phyloP scores from a whole-genome alignment of 176 grass and related monocot genomes.

The Bothriochloa decipiens region DNA sequence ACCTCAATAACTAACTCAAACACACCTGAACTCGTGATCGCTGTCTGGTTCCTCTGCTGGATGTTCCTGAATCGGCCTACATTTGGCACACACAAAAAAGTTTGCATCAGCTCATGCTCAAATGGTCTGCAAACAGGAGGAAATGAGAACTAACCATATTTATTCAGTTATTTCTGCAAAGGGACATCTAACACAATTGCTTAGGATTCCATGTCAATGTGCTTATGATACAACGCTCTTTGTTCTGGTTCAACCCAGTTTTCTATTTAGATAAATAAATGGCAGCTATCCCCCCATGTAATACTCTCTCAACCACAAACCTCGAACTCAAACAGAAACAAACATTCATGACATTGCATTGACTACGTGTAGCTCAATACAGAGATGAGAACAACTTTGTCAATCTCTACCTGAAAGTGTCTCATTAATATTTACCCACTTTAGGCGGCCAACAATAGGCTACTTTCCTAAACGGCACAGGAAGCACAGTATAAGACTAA shows the following conservation, averaged over 20 bases:
- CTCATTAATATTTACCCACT: conserved; percentile 10
- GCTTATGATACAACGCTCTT: neutral
- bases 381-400: neutral
- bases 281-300: neutral
- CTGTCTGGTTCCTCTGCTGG: conserved; percentile 44
- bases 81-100: neutral
- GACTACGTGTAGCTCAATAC: neutral
- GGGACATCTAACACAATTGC: neutral
- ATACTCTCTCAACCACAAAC: conserved; percentile 18
- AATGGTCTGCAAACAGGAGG: neutral
- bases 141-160: conserved; percentile 37
- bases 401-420: conserved; percentile 4
- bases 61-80: conserved; percentile 54
- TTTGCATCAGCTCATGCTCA: conserved; percentile 21
- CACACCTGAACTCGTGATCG: conserved; percentile 49
- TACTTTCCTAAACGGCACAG: neutral
- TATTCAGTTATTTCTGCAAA: neutral
- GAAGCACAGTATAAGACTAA: conserved; percentile 4
- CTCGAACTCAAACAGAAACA: neutral
- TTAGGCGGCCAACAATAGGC: conserved; percentile 31
- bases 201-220: conserved; percentile 14
- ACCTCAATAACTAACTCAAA: neutral
- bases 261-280: conserved; percentile 20
- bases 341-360: neutral
- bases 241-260: neutral